Conservation (phyloP, 306 rosid genomes). For the barrel medic (Medicago truncatula) region MtrunA17r5.0-ANR NC_053045.1:38989501-38990000, state of each 20-base stretch:
- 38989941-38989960: no score
- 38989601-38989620: slow-evolving; percentile 9
- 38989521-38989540: not conserved
- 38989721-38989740: slow-evolving; percentile 8
- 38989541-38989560: rapidly evolving
- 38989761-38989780: slow-evolving; percentile 20
- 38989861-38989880: not conserved
- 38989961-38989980: no score
- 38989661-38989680: slow-evolving; percentile 42
- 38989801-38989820: slow-evolving; percentile 31
- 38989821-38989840: slow-evolving; percentile 17
- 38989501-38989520: not conserved
- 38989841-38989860: not conserved
- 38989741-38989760: slow-evolving; percentile 15
- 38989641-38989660: rapidly evolving
- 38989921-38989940: no score
- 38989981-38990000: no score
- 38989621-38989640: rapidly evolving
- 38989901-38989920: no score
- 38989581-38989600: not conserved
- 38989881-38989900: not conserved
- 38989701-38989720: slow-evolving; percentile 32
- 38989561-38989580: slow-evolving; percentile 41
- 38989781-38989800: not conserved
- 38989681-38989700: slow-evolving; percentile 6